Evolutionary conservation across 2,329 filamentous ascomycete genomes (phyloP), one percentile per base, ranked within the genome.

Genomic region (Phialophora macrospora): DNA sequence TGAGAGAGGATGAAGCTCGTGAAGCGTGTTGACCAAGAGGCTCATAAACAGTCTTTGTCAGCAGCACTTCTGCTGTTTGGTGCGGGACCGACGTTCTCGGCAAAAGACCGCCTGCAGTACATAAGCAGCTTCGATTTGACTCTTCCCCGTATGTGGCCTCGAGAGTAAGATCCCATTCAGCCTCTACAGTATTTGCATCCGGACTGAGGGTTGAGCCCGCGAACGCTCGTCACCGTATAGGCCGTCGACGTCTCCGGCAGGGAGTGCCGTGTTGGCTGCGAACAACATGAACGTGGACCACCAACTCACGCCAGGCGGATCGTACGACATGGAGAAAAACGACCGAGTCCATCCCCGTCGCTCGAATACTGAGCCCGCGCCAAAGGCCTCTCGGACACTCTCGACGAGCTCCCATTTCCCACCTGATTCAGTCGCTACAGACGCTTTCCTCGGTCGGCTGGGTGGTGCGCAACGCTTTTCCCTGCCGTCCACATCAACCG

Each of bases 111-210:
- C 55, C 62, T 62, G 4, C 58, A 59, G 30, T 30, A 38, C 22
- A 34, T 38, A 14, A 67, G 49, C 57, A 64, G 49, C 38, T 64
- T 59, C 44, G 64, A 52, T 6, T 54, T 62, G 3, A 64, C 62
- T 14, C 51, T n/a, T 30, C 26, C 1, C 30, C 56, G 17, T 62
- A n/a, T 11, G 52, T 62, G 30, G 62, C 28, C 38, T 62, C 38
- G n/a, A n/a, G 1, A n/a, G 5, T n/a, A n/a, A 49, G 34, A 4
- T 58, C 32, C 30, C 62, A 46, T 41, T 44, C 44, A n/a, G 65
- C 58, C 28, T 64, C 51, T n/a, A 59, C 46, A 11, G 65, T 67
- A 20, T 64, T 67, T 22, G 65, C 62, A n/a, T 8, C 20, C 22
- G 22, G 9, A 52, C 11, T 22, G 9, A 0, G 1, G 26, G 26